Evolutionary conservation across 1,284 basidiomycete species (phyloP), one percentile per base, ranked within the genome.

Genomic region (Microbotryum violaceum): DNA sequence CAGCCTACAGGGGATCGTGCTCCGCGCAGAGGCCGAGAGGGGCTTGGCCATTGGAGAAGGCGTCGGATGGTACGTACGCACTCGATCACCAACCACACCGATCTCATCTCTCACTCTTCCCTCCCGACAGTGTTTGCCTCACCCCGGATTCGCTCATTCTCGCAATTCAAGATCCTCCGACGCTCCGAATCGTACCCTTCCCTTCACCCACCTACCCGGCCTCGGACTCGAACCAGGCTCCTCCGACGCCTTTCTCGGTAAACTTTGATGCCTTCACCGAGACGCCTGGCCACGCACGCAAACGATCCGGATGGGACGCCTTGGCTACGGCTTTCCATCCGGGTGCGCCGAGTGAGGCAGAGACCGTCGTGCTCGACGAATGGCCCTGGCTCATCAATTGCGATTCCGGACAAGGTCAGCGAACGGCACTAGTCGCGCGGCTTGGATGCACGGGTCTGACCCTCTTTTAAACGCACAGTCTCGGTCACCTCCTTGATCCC

Each of bases 151-250:
- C 58, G 6, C 61, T 72, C 8, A 52, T 72, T 31, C 56, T 71
- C 29, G 63, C 65, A 1, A 63, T 70, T 0, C 58, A 63, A 14
- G 70, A 69, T 37, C 71, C 71, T 6, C 67, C 70, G 4, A 56
- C 66, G 0, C 49, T 72, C 3, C 67, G 66, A 9, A 60, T 67
- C 47, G 29, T 72, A 10, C 70, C 70, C 14, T 71, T 68, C 42
- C 63, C 66, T 6, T 55, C 49, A 21, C 42, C 29, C 0, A 23
- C n/a, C 25, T 23, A 20, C 45, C 33, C 55, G 14, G 7, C 21
- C 42, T 21, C 58, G 48, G 18, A 25, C 58, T 46, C 16, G 47
- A 25, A 27, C 37, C 18, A 31, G 8, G 31, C 31, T 31, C 31
- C 44, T 50, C 42, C 23, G 55, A 20, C 45, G 23, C 23, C 54